A percentile compares a stretch with the other conserved stretches of the same genome.
Conservation (phyloP, 805 yeast genomes). For the Sugiyamaella valdiviana region DNA sequence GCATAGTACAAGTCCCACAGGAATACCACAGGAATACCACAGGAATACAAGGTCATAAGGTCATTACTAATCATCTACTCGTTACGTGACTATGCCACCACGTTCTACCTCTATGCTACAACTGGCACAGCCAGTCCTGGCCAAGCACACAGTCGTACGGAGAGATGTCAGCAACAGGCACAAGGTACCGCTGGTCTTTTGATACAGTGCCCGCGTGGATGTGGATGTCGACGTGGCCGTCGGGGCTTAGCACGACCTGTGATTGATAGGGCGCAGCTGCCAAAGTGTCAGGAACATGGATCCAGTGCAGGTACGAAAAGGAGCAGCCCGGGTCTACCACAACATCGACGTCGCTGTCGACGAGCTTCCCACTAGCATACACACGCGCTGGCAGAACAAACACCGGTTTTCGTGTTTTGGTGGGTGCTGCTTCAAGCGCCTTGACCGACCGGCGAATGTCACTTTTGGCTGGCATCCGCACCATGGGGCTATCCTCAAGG, state of each 20-base stretch:
- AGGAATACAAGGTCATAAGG: too few relatives aligned
- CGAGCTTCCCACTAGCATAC: neutral
- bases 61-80: too few relatives aligned
- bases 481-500: neutral
- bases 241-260: neutral
- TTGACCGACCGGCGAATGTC: neutral
- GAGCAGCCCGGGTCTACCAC: slow-evolving; percentile 5
- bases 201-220: neutral
- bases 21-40: too few relatives aligned
- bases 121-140: slow-evolving; percentile 7
- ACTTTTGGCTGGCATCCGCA: neutral
- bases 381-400: neutral
- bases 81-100: neutral
- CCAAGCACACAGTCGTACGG: slow-evolving; percentile 17
- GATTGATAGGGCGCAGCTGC: neutral
- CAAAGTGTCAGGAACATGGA: neutral
- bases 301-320: slow-evolving; percentile 7
- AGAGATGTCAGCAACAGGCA: slow-evolving; percentile 6
- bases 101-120: neutral
- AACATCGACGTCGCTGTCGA: slow-evolving; percentile 9
- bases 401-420: neutral
- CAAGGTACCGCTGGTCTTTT: neutral
- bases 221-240: slow-evolving; percentile 3
- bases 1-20: too few relatives aligned
- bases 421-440: neutral